phyloP scores from a whole-genome alignment of 116 monocot species.

The Trichopus zeylanicus region DNA sequence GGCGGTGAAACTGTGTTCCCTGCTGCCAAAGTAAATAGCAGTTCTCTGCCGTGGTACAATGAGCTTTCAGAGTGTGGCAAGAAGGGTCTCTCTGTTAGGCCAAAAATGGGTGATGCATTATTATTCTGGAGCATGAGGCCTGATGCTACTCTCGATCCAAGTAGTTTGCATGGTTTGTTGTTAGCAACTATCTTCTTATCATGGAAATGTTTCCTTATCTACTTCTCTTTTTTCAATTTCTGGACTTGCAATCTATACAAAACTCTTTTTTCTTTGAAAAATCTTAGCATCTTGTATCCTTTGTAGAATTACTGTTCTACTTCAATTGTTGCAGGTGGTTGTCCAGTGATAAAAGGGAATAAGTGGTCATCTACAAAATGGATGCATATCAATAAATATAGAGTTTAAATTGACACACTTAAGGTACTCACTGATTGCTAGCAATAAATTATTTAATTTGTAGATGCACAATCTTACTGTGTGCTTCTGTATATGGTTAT shows the following conservation, averaged over 20 bases:
- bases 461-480: not conserved
- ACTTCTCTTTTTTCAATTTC: not conserved
- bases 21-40: conserved; percentile 45
- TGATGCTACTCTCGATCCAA: conserved; percentile 54
- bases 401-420: conserved; percentile 17
- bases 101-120: conserved; percentile 66
- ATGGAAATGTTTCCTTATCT: not conserved
- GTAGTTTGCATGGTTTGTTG: conserved; percentile 59
- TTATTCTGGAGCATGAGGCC: conserved; percentile 79
- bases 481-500: too few relatives aligned
- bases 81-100: conserved; percentile 49
- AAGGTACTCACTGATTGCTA: conserved; percentile 16
- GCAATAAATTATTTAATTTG: not conserved
- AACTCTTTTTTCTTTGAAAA: not conserved
- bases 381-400: conserved; percentile 62
- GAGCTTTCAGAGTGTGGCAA: conserved; percentile 65
- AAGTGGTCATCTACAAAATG: conserved; percentile 78
- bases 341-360: conserved; percentile 65
- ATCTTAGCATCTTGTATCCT: not conserved
- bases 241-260: too few relatives aligned
- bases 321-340: conserved; percentile 35
- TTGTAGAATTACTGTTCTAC: not conserved
- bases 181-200: not conserved
- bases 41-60: conserved; percentile 47
- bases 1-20: conserved; percentile 74